Percentiles rank a stretch among this genome's conserved stretches.
Evolutionary conservation across 2,329 filamentous ascomycete species (phyloP).

Genomic region (Fusarium solani-melongenae): DNA sequence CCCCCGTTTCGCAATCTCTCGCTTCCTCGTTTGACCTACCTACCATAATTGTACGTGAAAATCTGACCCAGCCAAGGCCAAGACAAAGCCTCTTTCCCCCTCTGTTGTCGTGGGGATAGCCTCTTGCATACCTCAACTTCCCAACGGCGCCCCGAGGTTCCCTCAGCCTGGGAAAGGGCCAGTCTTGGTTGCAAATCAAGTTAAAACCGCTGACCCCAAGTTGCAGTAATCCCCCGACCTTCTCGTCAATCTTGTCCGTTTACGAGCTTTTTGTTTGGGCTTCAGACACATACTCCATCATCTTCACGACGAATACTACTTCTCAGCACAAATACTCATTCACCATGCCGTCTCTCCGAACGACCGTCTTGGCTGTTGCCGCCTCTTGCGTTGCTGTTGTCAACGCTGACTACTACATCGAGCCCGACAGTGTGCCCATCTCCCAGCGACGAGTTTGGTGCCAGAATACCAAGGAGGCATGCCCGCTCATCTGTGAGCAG

Average conservation of each 20-base stretch:
- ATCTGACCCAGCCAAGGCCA: neutral
- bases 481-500: slow-evolving; percentile 79
- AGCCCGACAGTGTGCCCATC: slow-evolving; percentile 69
- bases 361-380: slow-evolving; percentile 65
- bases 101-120: slow-evolving; percentile 29
- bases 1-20: neutral
- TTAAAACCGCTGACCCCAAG: slow-evolving; percentile 27
- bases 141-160: slow-evolving; percentile 2
- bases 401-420: slow-evolving; percentile 69
- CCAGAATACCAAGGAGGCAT: slow-evolving; percentile 68
- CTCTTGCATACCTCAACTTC: slow-evolving; percentile 27
- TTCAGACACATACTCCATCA: slow-evolving; percentile 24
- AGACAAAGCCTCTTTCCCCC: slow-evolving; percentile 2
- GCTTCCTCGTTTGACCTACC: neutral
- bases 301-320: neutral
- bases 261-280: slow-evolving; percentile 18
- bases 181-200: neutral
- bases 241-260: slow-evolving; percentile 17
- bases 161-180: slow-evolving; percentile 4
- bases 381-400: slow-evolving; percentile 61
- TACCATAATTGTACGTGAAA: slow-evolving; percentile 26
- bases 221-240: slow-evolving; percentile 8
- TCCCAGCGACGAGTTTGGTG: slow-evolving; percentile 72
- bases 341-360: slow-evolving; percentile 67
- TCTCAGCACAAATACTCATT: slow-evolving; percentile 8